A percentile compares a stretch with the other conserved stretches of the same genome.
Conservation (phyloP, 2,329 filamentous ascomycete species). For the Aspergillus ibericus region DNA sequence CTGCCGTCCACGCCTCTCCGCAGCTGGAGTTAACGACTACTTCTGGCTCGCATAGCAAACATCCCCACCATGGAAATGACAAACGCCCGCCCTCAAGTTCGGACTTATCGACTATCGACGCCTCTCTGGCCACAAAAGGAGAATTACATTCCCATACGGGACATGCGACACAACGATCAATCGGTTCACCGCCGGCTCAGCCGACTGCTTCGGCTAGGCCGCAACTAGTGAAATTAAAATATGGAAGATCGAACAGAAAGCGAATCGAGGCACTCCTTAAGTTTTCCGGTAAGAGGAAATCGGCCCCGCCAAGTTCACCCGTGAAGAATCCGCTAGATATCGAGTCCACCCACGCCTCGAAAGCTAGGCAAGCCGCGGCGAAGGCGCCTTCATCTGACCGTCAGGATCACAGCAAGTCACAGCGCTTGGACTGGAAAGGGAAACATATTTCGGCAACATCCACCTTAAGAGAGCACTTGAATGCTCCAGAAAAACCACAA, state of each 20-base stretch:
- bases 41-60: conserved; percentile 13
- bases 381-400: conserved; percentile 17
- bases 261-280: conserved; percentile 50
- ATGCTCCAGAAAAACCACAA: conserved; percentile 37
- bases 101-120: conserved; percentile 11
- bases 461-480: conserved; percentile 36
- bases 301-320: conserved; percentile 25
- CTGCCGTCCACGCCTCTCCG: conserved; percentile 11
- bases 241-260: conserved; percentile 51
- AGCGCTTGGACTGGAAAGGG: conserved; percentile 17
- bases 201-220: conserved; percentile 17
- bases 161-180: conserved; percentile 4
- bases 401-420: conserved; percentile 12
- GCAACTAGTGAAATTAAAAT: conserved; percentile 51
- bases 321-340: conserved; percentile 24
- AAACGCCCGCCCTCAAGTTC: conserved; percentile 12
- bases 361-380: conserved; percentile 15
- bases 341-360: conserved; percentile 21
- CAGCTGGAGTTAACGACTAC: conserved; percentile 21
- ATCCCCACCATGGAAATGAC: conserved; percentile 6
- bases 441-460: conserved; percentile 25
- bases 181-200: conserved; percentile 9
- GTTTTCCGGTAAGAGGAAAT: conserved; percentile 42
- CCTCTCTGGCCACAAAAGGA: conserved; percentile 10
- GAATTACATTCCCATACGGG: conserved; percentile 2